A percentile compares a stretch with the other conserved stretches of the same genome.
Conservation (phyloP, 2,329 filamentous ascomycete genomes). For the Beauveria caledonica region DNA sequence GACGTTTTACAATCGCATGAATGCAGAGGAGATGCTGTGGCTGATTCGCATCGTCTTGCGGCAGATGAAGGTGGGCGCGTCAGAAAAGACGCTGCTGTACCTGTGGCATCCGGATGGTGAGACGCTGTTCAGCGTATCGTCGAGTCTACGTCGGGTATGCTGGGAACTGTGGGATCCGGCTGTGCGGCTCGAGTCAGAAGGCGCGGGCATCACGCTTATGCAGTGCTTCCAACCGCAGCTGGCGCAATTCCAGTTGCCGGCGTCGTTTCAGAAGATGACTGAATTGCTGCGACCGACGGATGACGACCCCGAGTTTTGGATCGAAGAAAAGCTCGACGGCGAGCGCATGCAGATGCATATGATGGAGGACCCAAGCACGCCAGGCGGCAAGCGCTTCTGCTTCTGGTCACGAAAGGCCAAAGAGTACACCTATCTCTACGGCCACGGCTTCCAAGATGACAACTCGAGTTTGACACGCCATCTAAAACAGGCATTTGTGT, state of each 20-base stretch:
- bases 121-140: slow-evolving; percentile 79
- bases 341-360: slow-evolving; percentile 97
- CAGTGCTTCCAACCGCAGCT: slow-evolving; percentile 95
- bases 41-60: slow-evolving; percentile 86
- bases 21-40: slow-evolving; percentile 89
- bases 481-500: slow-evolving; percentile 66
- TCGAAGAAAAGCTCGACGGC: slow-evolving; percentile 95
- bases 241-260: slow-evolving; percentile 81
- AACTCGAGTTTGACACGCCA: slow-evolving; percentile 73
- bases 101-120: slow-evolving; percentile 75
- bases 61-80: slow-evolving; percentile 65
- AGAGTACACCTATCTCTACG: slow-evolving; percentile 93
- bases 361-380: slow-evolving; percentile 56
- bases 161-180: slow-evolving; percentile 80
- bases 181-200: slow-evolving; percentile 64
- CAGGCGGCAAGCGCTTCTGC: slow-evolving; percentile 64
- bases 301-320: slow-evolving; percentile 78
- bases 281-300: slow-evolving; percentile 55
- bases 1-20: slow-evolving; percentile 84
- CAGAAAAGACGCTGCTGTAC: slow-evolving; percentile 81
- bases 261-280: slow-evolving; percentile 70
- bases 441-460: slow-evolving; percentile 63
- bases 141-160: slow-evolving; percentile 81
- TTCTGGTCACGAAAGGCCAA: slow-evolving; percentile 98
- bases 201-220: slow-evolving; percentile 73